Conservation (phyloP, 2,329 filamentous ascomycete genomes). For the Cladosporium cucumerinum region DNA sequence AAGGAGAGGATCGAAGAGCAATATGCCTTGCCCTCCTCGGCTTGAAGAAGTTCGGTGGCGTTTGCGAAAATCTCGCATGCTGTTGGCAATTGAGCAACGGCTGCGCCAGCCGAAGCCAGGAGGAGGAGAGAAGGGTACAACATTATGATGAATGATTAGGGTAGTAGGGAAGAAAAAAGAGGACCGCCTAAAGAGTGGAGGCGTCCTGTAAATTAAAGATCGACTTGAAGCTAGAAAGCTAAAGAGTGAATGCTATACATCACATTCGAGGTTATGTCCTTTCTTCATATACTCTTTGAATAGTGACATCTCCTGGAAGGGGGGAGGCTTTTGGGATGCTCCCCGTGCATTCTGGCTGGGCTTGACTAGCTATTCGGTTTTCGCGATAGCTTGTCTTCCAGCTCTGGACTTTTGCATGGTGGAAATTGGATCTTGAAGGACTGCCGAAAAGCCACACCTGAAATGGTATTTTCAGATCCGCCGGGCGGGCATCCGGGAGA, state of each 20-base stretch:
- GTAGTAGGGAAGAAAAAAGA: not conserved
- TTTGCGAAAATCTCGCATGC: not conserved
- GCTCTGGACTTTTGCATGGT: not conserved
- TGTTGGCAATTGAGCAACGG: not conserved
- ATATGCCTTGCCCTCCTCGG: not conserved
- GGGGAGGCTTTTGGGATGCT: not conserved
- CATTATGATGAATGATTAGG: not conserved
- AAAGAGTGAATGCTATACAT: not conserved
- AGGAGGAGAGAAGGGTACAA: not conserved
- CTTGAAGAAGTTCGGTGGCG: not conserved
- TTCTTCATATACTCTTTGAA: not conserved
- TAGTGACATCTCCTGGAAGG: not conserved
- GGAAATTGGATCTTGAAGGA: not conserved
- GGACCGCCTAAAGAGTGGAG: constrained; percentile 5
- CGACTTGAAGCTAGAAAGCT: not conserved
- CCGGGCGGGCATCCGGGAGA: not conserved
- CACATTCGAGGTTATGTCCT: not conserved
- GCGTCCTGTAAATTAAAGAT: not conserved
- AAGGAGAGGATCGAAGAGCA: not conserved
- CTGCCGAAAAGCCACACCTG: not conserved
- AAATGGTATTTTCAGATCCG: not conserved
- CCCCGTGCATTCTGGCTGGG: not conserved
- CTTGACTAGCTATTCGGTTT: not conserved
- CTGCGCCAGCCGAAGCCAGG: not conserved
- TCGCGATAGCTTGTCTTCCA: not conserved